Conservation (phyloP, 176 grass and related monocot species). For the Phoenix dactylifera region DNA sequence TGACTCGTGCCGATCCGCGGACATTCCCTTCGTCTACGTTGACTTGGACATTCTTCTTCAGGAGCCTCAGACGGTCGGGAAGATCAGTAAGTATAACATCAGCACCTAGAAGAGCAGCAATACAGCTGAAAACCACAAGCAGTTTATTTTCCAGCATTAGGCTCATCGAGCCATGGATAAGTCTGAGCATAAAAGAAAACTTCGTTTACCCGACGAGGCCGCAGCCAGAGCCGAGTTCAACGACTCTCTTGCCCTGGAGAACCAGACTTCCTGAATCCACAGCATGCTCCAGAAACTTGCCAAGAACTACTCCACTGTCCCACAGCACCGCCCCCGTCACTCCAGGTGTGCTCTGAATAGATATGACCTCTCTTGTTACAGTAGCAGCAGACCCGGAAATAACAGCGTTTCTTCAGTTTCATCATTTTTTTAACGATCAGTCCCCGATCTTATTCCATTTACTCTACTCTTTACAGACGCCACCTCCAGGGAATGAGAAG, state of each 20-base stretch:
- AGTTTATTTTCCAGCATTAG: no score
- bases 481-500: no score
- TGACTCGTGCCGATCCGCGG: slow-evolving; percentile 32
- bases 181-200: background rate
- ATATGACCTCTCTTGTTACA: no score
- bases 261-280: slow-evolving; percentile 30
- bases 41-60: slow-evolving; percentile 57
- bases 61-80: slow-evolving; percentile 68
- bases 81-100: slow-evolving; percentile 64
- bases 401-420: no score
- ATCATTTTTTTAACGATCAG: no score
- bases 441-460: no score
- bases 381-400: no score
- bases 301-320: slow-evolving; percentile 80
- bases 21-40: slow-evolving; percentile 21
- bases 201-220: slow-evolving; percentile 48
- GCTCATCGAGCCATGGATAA: background rate
- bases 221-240: slow-evolving; percentile 75
- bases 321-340: slow-evolving; percentile 87
- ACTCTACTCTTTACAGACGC: no score
- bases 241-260: slow-evolving; percentile 29
- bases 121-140: slow-evolving; percentile 22
- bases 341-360: slow-evolving; percentile 31
- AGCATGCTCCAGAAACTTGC: slow-evolving; percentile 88
- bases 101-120: slow-evolving; percentile 52